These are phyloP conservation scores for Mycena floridula DNA, from an alignment of 768 basidiomycete genomes.

Conservation along the genomic window DNA sequence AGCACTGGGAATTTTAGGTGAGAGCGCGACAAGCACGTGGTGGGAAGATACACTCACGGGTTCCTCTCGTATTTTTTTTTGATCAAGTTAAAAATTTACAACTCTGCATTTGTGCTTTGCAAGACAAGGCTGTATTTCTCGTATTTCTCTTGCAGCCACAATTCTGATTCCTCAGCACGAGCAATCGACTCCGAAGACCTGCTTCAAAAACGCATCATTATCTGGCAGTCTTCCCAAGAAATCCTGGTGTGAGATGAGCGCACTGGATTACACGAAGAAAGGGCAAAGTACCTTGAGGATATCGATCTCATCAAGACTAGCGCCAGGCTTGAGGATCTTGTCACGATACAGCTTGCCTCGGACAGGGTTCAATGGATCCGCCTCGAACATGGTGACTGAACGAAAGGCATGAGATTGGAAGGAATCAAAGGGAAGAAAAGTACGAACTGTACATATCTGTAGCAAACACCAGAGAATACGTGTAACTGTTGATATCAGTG, in stretches of 20 bases:
- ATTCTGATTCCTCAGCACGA: no score
- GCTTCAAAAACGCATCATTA: conserved; percentile 67
- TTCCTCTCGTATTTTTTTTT: no score
- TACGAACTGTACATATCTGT: conserved; percentile 49
- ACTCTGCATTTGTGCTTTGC: no score
- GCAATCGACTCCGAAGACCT: conserved; percentile 43
- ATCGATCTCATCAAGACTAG: conserved; percentile 73
- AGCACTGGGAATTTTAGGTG: no score
- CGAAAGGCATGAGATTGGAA: background rate
- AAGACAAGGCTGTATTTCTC: no score
- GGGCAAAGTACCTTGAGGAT: conserved; percentile 57
- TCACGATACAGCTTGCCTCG: conserved; percentile 67
- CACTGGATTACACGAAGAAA: background rate
- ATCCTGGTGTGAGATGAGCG: conserved; percentile 34
- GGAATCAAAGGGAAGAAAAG: background rate
- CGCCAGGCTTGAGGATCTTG: conserved; percentile 69
- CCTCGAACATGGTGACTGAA: conserved; percentile 67
- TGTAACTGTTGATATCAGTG: conserved; percentile 32
- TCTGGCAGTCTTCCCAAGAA: conserved; percentile 76
- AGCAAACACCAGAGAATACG: conserved; percentile 65
- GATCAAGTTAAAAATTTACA: no score
- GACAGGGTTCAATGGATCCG: conserved; percentile 66
- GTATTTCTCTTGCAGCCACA: no score
- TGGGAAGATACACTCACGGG: no score
- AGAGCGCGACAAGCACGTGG: no score